Evolutionary conservation across 345 rosid species (phyloP).

Genomic region (Eucalyptus cladocalyx): DNA sequence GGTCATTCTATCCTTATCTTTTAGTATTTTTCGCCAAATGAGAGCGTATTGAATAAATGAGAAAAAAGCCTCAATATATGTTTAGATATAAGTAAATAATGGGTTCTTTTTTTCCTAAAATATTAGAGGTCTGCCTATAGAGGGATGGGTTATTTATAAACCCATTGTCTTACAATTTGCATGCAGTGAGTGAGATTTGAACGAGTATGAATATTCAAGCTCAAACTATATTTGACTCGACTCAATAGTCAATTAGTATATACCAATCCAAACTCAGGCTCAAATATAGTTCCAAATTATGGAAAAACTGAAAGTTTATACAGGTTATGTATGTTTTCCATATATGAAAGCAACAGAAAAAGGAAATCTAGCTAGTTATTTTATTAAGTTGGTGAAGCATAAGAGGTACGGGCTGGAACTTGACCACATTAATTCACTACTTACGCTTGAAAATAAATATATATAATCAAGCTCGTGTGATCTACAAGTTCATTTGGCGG

Average conservation of each 20-base stretch:
- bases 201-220: background rate
- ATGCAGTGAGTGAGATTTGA: background rate
- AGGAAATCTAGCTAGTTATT: background rate
- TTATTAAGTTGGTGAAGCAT: background rate
- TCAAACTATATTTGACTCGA: background rate
- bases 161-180: background rate
- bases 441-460: background rate
- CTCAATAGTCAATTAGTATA: background rate
- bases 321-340: background rate
- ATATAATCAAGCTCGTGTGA: background rate
- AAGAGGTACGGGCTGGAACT: background rate
- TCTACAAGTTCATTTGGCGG: background rate
- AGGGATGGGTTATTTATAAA: background rate
- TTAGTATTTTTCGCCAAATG: background rate
- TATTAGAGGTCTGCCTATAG: background rate
- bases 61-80: background rate
- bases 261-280: background rate
- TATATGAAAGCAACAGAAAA: background rate
- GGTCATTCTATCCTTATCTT: background rate
- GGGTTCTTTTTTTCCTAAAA: too few species aligned
- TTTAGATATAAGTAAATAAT: background rate
- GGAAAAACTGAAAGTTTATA: background rate
- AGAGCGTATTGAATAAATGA: background rate
- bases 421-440: background rate
- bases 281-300: background rate